Percentiles rank a stretch among this genome's conserved stretches.
Evolutionary conservation across 1,284 basidiomycete species (phyloP).

Genomic region (Microbotryomycetes sp.): DNA sequence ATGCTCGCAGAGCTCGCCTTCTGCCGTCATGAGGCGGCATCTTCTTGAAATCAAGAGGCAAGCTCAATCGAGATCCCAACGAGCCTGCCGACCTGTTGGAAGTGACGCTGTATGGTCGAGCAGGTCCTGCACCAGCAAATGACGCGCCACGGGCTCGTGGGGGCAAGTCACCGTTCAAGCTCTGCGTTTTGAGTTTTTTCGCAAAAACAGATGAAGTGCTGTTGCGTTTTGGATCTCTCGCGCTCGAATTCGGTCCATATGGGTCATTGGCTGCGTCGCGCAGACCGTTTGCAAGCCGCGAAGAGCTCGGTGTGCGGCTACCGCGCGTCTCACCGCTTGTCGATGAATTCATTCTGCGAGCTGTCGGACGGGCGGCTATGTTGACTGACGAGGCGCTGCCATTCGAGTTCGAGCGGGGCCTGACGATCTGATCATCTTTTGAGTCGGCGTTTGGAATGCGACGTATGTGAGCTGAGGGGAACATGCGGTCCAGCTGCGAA

Average conservation of each 20-base stretch:
- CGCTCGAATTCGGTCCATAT: neutral
- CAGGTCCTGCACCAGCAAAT: neutral
- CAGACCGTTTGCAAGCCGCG: slow-evolving; percentile 7
- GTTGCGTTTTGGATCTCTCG: slow-evolving; percentile 1
- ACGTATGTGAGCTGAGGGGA: slow-evolving; percentile 28
- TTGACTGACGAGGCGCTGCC: slow-evolving; percentile 9
- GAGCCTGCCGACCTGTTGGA: slow-evolving; percentile 2
- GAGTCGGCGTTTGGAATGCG: slow-evolving; percentile 21
- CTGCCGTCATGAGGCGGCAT: slow-evolving; percentile 27
- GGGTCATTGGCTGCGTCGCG: slow-evolving; percentile 14
- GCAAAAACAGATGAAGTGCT: slow-evolving; percentile 11
- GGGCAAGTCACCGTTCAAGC: slow-evolving; percentile 7
- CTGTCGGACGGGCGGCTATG: neutral
- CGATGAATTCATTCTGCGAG: neutral
- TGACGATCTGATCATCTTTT: slow-evolving; percentile 20
- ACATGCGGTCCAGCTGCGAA: slow-evolving; percentile 17
- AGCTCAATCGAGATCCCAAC: slow-evolving; percentile 2
- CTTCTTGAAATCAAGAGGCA: slow-evolving; percentile 18
- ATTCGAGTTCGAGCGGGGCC: neutral
- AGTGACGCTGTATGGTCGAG: neutral
- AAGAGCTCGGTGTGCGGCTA: neutral
- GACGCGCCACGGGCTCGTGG: slow-evolving; percentile 3
- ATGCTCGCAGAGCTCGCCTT: slow-evolving; percentile 28
- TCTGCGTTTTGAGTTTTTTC: slow-evolving; percentile 15
- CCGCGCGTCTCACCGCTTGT: neutral